These are phyloP conservation scores for Irpex lacteus DNA, from an alignment of 1,284 basidiomycete genomes.

Conservation along the genomic window DNA sequence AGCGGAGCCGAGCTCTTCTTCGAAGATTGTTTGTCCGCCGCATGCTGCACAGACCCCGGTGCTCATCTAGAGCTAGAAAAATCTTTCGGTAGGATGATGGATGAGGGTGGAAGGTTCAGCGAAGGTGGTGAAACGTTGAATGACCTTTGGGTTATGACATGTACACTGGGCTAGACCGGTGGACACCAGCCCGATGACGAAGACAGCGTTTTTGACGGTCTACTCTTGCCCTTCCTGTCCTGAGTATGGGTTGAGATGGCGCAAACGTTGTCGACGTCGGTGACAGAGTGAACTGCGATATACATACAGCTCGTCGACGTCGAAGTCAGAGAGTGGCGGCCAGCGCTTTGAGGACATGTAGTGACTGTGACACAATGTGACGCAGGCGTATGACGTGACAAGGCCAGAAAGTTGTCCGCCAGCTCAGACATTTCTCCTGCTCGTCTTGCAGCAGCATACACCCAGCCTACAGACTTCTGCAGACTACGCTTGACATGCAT, in stretches of 20 bases:
- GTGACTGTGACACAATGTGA: background rate
- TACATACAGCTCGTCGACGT: background rate
- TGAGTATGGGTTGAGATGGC: background rate
- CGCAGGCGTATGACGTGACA: background rate
- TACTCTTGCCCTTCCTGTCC: background rate
- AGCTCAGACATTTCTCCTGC: no score
- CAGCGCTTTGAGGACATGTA: background rate
- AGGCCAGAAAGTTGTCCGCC: background rate
- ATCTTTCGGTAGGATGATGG: background rate
- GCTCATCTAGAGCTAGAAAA: constrained; percentile 22
- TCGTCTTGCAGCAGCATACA: background rate
- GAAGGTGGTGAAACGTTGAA: background rate
- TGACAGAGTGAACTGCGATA: background rate
- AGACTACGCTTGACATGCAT: background rate
- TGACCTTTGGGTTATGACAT: background rate
- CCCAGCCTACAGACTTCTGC: background rate
- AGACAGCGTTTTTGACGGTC: background rate
- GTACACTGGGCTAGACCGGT: background rate
- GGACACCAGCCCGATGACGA: background rate
- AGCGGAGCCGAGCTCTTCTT: constrained; percentile 53
- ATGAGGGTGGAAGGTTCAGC: background rate
- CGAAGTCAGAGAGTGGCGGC: background rate
- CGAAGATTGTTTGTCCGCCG: constrained; percentile 47
- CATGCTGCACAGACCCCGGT: constrained; percentile 47
- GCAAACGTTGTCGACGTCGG: background rate